Evolutionary conservation across 2,329 filamentous ascomycete species (phyloP).

Genomic region (Sporothrix brunneoviolacea): DNA sequence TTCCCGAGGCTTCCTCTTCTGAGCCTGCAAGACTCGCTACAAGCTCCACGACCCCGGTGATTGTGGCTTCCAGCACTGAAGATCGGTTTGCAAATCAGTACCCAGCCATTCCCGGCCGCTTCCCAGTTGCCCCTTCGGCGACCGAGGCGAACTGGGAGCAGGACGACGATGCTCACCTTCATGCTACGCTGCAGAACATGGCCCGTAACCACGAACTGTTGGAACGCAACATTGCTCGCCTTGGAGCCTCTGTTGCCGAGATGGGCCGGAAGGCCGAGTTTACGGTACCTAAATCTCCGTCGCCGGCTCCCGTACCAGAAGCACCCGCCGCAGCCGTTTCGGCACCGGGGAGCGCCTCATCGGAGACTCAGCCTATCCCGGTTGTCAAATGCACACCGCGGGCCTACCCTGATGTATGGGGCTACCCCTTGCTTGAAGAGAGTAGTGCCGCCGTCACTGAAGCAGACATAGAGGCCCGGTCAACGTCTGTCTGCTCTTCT

Average conservation of each 20-base stretch:
- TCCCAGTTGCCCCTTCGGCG: background rate
- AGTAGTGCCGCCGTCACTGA: no score
- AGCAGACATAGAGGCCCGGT: no score
- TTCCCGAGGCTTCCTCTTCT: slow-evolving; percentile 25
- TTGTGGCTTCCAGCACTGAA: no score
- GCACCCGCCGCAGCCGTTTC: background rate
- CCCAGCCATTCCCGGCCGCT: slow-evolving; percentile 14
- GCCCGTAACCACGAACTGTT: slow-evolving; percentile 21
- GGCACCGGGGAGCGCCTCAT: background rate
- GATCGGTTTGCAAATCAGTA: no score
- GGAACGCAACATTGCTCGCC: slow-evolving; percentile 16
- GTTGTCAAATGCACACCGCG: no score
- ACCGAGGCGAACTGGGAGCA: slow-evolving; percentile 7
- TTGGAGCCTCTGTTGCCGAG: slow-evolving; percentile 18
- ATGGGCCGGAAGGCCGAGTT: no score
- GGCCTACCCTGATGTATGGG: no score
- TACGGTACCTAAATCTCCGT: background rate
- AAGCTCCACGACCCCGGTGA: no score
- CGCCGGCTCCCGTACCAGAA: background rate
- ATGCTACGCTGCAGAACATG: slow-evolving; percentile 16
- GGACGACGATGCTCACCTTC: slow-evolving; percentile 10
- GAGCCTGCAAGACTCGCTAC: no score
- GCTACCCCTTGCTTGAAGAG: no score
- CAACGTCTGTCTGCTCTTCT: background rate
- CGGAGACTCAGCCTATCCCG: no score